These are phyloP conservation scores for Phaeotremella fagi DNA, from an alignment of 768 basidiomycete species.

Conservation along the genomic window DNA sequence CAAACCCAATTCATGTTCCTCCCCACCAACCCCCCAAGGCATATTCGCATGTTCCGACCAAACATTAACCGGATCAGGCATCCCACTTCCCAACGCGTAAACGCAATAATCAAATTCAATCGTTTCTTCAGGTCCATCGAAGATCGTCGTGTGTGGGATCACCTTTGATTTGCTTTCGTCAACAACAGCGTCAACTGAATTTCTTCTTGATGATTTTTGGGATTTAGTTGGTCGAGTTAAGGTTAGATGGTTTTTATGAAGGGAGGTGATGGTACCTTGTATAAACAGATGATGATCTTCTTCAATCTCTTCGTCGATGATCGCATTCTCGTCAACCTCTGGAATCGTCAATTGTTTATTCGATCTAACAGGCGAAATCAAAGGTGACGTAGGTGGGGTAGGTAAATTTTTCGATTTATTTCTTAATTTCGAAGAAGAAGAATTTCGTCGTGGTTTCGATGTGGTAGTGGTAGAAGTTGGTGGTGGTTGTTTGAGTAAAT, in stretches of 20 bases:
- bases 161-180: background rate
- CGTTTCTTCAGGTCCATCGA: constrained; percentile 35
- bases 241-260: background rate
- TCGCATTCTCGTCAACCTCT: background rate
- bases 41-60: constrained; percentile 31
- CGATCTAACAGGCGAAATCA: background rate
- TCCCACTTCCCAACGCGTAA: constrained; percentile 43
- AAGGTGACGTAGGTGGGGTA: constrained; percentile 6
- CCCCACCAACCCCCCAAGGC: constrained; percentile 8
- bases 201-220: background rate
- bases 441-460: constrained; percentile 2
- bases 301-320: no score
- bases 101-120: constrained; percentile 44
- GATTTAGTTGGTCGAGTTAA: background rate
- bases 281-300: background rate
- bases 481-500: constrained; percentile 13
- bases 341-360: background rate
- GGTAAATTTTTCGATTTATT: constrained; percentile 10
- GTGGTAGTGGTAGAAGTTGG: constrained; percentile 3
- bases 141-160: constrained; percentile 4
- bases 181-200: background rate
- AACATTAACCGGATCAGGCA: constrained; percentile 46
- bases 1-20: constrained; percentile 10
- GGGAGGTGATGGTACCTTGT: constrained; percentile 1
- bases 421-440: background rate